phyloP scores from a whole-genome alignment of 1,284 basidiomycete species.

The Sporisorium exsertum region DNA sequence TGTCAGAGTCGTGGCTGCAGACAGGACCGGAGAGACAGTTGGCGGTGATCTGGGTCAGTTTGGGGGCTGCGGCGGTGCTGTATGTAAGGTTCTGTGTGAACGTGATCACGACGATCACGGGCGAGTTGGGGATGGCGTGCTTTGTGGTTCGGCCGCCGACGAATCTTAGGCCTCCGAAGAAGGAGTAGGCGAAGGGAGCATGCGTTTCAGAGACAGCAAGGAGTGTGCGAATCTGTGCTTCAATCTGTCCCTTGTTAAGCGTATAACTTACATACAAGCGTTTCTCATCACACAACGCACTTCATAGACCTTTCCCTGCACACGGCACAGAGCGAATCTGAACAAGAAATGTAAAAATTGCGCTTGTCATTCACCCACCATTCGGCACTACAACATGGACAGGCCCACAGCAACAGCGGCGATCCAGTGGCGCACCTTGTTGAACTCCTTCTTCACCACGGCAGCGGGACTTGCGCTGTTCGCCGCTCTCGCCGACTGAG shows the following conservation, averaged over 20 bases:
- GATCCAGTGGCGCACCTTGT: neutral
- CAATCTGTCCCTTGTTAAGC: too few relatives aligned
- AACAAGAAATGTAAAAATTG: too few relatives aligned
- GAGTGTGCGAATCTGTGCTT: too few relatives aligned
- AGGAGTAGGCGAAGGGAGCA: neutral
- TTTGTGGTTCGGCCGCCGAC: constrained; percentile 50
- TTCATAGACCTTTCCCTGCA: too few relatives aligned
- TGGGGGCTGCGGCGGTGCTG: constrained; percentile 77
- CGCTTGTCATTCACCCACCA: too few relatives aligned
- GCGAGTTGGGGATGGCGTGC: constrained; percentile 56
- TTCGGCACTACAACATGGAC: neutral
- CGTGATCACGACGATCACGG: constrained; percentile 64
- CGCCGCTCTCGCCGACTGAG: neutral
- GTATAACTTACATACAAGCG: too few relatives aligned
- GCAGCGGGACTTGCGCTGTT: neutral
- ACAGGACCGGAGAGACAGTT: constrained; percentile 75
- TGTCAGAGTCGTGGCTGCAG: constrained; percentile 76
- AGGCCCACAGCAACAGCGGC: neutral
- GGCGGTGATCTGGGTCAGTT: constrained; percentile 76
- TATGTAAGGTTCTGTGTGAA: constrained; percentile 78
- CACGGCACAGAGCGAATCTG: too few relatives aligned
- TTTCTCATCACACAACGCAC: too few relatives aligned
- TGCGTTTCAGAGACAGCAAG: too few relatives aligned
- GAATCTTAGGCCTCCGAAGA: constrained; percentile 21
- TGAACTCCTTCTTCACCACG: neutral